phyloP scores from a whole-genome alignment of 129 eudicot genomes.

The Flaveria brownii region DNA sequence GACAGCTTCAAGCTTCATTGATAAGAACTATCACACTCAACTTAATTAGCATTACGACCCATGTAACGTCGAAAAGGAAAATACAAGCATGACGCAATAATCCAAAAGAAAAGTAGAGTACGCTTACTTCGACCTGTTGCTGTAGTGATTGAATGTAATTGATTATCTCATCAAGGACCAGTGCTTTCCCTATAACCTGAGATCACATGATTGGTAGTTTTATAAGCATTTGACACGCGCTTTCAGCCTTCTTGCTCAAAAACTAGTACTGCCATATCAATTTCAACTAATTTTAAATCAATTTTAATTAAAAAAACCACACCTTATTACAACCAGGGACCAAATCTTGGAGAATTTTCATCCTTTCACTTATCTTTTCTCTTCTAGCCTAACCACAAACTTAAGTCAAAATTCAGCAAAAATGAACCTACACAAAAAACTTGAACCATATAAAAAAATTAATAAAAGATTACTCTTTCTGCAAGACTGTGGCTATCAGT shows the following conservation, averaged over 20 bases:
- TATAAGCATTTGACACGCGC: not conserved
- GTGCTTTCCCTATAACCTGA: conserved; percentile 94
- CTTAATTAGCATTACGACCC: conserved; percentile 9
- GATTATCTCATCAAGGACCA: conserved; percentile 96
- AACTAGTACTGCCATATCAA: too few relatives aligned
- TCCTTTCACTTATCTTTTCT: conserved; percentile 98
- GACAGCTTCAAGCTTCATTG: conserved; percentile 99
- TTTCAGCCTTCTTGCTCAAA: too few relatives aligned
- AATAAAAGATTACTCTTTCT: conserved; percentile 65
- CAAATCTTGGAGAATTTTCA: conserved; percentile 95
- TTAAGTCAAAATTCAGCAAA: conserved; percentile 2
- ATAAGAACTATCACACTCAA: conserved; percentile 61
- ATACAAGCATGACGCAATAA: not conserved
- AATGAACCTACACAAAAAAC: too few relatives aligned
- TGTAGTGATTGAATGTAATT: conserved; percentile 95
- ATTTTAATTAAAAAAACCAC: not conserved
- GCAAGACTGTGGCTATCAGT: conserved; percentile 99
- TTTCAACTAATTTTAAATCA: not conserved
- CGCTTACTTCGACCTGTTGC: conserved; percentile 87
- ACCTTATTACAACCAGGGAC: conserved; percentile 98
- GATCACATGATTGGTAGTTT: conserved; percentile 13
- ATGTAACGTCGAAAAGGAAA: not conserved
- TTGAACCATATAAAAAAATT: not conserved
- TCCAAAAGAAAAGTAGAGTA: not conserved
- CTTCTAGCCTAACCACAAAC: conserved; percentile 77